A percentile compares a stretch with the other conserved stretches of the same genome.
Conservation (phyloP, 768 basidiomycete species). For the Polyporus arcularius region DNA sequence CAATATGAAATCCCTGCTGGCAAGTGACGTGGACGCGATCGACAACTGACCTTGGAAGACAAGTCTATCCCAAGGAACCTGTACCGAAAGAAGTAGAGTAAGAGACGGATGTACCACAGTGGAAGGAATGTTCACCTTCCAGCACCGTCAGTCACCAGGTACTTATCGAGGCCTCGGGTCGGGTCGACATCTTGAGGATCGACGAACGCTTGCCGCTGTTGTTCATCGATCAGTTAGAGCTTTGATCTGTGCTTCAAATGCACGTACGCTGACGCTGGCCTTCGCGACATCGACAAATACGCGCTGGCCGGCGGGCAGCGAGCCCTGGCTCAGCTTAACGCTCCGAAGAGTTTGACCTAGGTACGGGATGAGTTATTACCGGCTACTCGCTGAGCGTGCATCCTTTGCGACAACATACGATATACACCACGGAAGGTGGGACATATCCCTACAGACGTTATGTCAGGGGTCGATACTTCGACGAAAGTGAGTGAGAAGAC, state of each 20-base stretch:
- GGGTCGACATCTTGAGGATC: conserved; percentile 47
- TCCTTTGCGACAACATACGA: conserved; percentile 43
- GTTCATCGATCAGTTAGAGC: neutral
- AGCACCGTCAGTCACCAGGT: conserved; percentile 50
- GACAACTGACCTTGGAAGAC: conserved; percentile 48
- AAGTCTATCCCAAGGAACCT: conserved; percentile 52
- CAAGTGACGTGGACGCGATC: neutral
- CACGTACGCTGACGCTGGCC: conserved; percentile 60
- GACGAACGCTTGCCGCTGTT: conserved; percentile 52
- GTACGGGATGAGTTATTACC: neutral
- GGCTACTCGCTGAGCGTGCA: neutral
- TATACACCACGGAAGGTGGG: conserved; percentile 72
- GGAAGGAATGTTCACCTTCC: conserved; percentile 36
- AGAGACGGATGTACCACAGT: conserved; percentile 32
- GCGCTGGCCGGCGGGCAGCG: conserved; percentile 48
- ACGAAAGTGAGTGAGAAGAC: too few species aligned
- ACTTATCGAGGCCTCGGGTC: conserved; percentile 44
- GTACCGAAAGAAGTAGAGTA: neutral
- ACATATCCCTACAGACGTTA: conserved; percentile 54
- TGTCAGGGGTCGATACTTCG: neutral
- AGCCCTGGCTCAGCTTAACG: conserved; percentile 42
- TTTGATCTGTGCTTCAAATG: neutral
- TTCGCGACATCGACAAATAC: conserved; percentile 63
- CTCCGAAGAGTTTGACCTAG: conserved; percentile 51
- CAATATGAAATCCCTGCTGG: neutral